Evolutionary conservation across 352 stramenopile species (phyloP).

Genomic region (Labyrinthula sp.): DNA sequence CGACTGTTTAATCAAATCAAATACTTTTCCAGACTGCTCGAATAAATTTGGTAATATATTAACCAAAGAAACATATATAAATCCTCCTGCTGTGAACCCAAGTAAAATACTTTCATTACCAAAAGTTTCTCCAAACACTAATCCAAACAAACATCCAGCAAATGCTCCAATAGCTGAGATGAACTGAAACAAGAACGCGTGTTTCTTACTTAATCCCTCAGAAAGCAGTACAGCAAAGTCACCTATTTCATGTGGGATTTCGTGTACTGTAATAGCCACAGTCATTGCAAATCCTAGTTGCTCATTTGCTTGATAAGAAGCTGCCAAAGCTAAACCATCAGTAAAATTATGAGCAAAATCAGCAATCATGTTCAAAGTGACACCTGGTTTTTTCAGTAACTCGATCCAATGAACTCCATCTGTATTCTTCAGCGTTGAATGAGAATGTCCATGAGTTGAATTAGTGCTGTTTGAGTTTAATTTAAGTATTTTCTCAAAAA

Average conservation of each 20-base stretch:
- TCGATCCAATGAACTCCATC: slow-evolving; percentile 34
- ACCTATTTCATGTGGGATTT: slow-evolving; percentile 68
- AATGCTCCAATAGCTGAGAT: slow-evolving; percentile 52
- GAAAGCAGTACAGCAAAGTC: slow-evolving; percentile 68
- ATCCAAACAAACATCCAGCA: slow-evolving; percentile 35
- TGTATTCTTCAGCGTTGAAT: slow-evolving; percentile 3
- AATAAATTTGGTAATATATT: slow-evolving; percentile 56
- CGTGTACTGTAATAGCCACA: slow-evolving; percentile 60
- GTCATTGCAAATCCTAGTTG: slow-evolving; percentile 53
- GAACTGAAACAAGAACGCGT: slow-evolving; percentile 55
- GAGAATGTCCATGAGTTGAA: slow-evolving; percentile 11
- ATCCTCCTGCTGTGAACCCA: slow-evolving; percentile 54
- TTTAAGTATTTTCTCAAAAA: slow-evolving; percentile 30
- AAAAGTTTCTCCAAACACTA: slow-evolving; percentile 42
- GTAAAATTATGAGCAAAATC: slow-evolving; percentile 71
- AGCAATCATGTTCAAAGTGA: slow-evolving; percentile 63
- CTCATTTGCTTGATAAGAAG: slow-evolving; percentile 33
- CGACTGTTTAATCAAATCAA: slow-evolving; percentile 48
- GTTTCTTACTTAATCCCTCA: slow-evolving; percentile 49
- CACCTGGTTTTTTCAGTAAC: slow-evolving; percentile 40
- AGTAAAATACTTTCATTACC: slow-evolving; percentile 46
- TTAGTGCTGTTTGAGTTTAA: slow-evolving; percentile 2
- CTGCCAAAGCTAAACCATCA: slow-evolving; percentile 38
- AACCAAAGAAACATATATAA: slow-evolving; percentile 58
- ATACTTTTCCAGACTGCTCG: slow-evolving; percentile 45